A percentile compares a stretch with the other conserved stretches of the same genome.
phyloP scores from a whole-genome alignment of 2,329 filamentous ascomycete species.

The Aspergillus hortae region DNA sequence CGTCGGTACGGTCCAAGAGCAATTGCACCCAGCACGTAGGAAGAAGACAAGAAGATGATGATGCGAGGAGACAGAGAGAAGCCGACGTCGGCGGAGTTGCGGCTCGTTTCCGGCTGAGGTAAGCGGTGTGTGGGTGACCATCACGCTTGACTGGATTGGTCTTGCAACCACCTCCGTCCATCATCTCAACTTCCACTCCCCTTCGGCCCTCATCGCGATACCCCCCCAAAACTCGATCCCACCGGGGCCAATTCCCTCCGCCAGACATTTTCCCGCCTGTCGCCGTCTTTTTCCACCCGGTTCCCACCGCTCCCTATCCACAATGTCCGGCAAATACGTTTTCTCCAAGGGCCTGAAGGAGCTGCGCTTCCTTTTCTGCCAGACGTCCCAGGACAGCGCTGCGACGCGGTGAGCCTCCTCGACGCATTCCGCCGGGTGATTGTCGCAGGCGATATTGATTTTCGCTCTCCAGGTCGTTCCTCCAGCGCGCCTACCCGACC shows the following conservation, averaged over 20 bases:
- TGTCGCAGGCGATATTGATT: neutral
- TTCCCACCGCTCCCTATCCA: slow-evolving; percentile 8
- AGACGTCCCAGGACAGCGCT: slow-evolving; percentile 86
- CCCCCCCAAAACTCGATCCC: slow-evolving; percentile 2
- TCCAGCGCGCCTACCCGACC: slow-evolving; percentile 86
- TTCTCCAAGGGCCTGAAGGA: slow-evolving; percentile 89
- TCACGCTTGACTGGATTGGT: slow-evolving; percentile 25
- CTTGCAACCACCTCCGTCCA: slow-evolving; percentile 8
- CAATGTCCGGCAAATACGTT: slow-evolving; percentile 90
- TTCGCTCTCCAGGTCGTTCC: slow-evolving; percentile 65
- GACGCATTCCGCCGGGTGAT: neutral
- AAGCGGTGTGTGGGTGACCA: slow-evolving; percentile 19
- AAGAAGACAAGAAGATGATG: slow-evolving; percentile 14
- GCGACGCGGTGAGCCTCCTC: slow-evolving; percentile 71
- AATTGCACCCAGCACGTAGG: neutral
- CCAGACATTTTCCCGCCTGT: neutral
- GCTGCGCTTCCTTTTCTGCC: slow-evolving; percentile 95
- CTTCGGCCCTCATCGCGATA: slow-evolving; percentile 8
- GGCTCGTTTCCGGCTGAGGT: slow-evolving; percentile 26
- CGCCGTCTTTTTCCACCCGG: neutral
- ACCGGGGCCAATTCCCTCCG: slow-evolving; percentile 1
- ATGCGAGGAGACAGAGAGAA: neutral
- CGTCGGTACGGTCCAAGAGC: neutral
- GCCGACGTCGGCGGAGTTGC: slow-evolving; percentile 20
- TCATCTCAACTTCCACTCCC: slow-evolving; percentile 3